These are phyloP conservation scores for Taiozyma sp. DNA, from an alignment of 1,139 yeast species.

Conservation along the genomic window DNA sequence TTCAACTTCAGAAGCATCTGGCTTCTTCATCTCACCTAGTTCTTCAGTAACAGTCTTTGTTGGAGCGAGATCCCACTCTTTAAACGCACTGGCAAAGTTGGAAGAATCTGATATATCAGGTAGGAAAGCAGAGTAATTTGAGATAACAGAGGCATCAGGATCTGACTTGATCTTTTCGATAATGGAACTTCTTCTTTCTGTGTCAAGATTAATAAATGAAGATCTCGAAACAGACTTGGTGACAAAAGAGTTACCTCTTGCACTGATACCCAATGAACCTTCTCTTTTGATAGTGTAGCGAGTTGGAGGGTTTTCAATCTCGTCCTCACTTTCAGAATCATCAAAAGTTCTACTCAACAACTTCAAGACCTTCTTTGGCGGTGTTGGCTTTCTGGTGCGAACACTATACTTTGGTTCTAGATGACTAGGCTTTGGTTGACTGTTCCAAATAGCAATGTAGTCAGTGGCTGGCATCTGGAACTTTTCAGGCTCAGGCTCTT, in stretches of 20 bases:
- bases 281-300: conserved; percentile 3
- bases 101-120: conserved; percentile 22
- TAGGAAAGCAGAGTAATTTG: conserved; percentile 9
- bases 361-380: conserved; percentile 19
- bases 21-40: not conserved
- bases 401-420: conserved; percentile 21
- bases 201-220: conserved; percentile 14
- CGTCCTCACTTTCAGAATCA: conserved; percentile 5
- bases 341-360: conserved; percentile 13
- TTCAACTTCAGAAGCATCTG: conserved; percentile 1
- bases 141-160: conserved; percentile 3
- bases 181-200: conserved; percentile 10
- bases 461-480: conserved; percentile 13
- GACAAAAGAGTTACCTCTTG: conserved; percentile 14
- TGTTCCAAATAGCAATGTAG: conserved; percentile 24
- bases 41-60: not conserved
- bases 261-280: not conserved
- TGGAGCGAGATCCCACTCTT: conserved; percentile 18
- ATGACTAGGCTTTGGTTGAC: conserved; percentile 15
- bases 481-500: conserved; percentile 13
- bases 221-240: conserved; percentile 20
- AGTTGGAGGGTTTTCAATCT: conserved; percentile 6
- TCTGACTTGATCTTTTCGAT: conserved; percentile 1
- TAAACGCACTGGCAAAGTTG: conserved; percentile 23
- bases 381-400: conserved; percentile 11